A percentile compares a stretch with the other conserved stretches of the same genome.
Evolutionary conservation across 2,329 filamentous ascomycete species (phyloP).

Genomic region (Shiraia sp.): DNA sequence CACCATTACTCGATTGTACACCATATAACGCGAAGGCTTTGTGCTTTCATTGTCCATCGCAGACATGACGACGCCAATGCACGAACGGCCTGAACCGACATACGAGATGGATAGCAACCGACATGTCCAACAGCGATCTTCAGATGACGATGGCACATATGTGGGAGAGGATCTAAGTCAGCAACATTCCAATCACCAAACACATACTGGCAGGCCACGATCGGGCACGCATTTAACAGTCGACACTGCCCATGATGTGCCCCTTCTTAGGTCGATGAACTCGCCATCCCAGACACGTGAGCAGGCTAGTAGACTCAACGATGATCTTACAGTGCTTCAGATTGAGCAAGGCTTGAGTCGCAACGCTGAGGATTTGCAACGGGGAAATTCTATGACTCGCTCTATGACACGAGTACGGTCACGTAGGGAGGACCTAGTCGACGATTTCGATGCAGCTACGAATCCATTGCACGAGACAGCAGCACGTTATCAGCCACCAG

Average conservation of each 20-base stretch:
- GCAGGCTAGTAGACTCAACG: slow-evolving; percentile 63
- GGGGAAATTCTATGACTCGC: slow-evolving; percentile 40
- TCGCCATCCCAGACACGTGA: slow-evolving; percentile 64
- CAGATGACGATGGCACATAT: slow-evolving; percentile 45
- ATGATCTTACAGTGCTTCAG: slow-evolving; percentile 67
- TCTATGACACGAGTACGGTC: slow-evolving; percentile 59
- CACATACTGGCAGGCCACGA: slow-evolving; percentile 20
- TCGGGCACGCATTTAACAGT: slow-evolving; percentile 54
- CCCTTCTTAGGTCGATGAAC: slow-evolving; percentile 28
- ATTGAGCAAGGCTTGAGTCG: slow-evolving; percentile 63
- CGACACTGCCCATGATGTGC: slow-evolving; percentile 48
- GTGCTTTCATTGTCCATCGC: too few relatives aligned
- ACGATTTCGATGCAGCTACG: slow-evolving; percentile 69
- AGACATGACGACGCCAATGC: slow-evolving; percentile 41
- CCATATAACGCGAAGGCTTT: too few relatives aligned
- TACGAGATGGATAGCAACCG: slow-evolving; percentile 39
- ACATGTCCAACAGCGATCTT: slow-evolving; percentile 35
- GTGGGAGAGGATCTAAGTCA: slow-evolving; percentile 41
- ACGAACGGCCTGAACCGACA: slow-evolving; percentile 41
- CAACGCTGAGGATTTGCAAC: slow-evolving; percentile 43
- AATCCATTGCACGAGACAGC: slow-evolving; percentile 71
- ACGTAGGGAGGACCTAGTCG: slow-evolving; percentile 59
- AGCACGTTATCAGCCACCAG: slow-evolving; percentile 66
- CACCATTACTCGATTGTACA: too few relatives aligned
- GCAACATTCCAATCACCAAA: slow-evolving; percentile 27